Percentiles rank a stretch among this genome's conserved stretches.
These are phyloP conservation scores for Suillus americanus DNA, from an alignment of 768 basidiomycete species.

Conservation along the genomic window DNA sequence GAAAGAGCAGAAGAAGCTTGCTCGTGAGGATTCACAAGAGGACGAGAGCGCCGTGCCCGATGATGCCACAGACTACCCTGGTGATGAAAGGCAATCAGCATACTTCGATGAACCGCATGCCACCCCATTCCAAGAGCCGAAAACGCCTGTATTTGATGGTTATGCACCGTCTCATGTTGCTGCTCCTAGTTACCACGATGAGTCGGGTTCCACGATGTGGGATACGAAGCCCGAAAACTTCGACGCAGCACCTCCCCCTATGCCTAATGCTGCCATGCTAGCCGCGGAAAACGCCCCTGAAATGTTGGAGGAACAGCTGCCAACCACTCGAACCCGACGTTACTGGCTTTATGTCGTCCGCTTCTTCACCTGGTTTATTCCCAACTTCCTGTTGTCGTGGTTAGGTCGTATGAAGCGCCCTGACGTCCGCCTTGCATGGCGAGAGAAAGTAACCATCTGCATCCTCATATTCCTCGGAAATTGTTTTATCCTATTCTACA, in stretches of 20 bases:
- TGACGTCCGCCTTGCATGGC: slow-evolving; percentile 67
- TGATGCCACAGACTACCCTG: slow-evolving; percentile 40
- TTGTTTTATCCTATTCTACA: slow-evolving; percentile 59
- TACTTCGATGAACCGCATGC: slow-evolving; percentile 32
- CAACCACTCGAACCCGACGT: slow-evolving; percentile 52
- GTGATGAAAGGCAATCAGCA: slow-evolving; percentile 29
- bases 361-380: slow-evolving; percentile 55
- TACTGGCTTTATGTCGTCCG: slow-evolving; percentile 61
- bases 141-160: slow-evolving; percentile 25
- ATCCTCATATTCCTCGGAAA: slow-evolving; percentile 55
- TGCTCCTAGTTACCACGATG: slow-evolving; percentile 31
- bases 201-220: slow-evolving; percentile 37
- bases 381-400: slow-evolving; percentile 45
- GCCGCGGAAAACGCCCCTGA: slow-evolving; percentile 44
- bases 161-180: slow-evolving; percentile 22
- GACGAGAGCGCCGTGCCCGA: slow-evolving; percentile 44
- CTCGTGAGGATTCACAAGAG: slow-evolving; percentile 41
- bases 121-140: slow-evolving; percentile 31
- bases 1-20: slow-evolving; percentile 45
- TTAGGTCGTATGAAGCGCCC: slow-evolving; percentile 68
- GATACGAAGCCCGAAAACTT: slow-evolving; percentile 41
- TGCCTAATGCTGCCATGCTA: slow-evolving; percentile 38
- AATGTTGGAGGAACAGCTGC: slow-evolving; percentile 52
- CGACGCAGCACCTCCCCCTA: slow-evolving; percentile 28
- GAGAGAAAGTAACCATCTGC: slow-evolving; percentile 69